Conservation (phyloP, 106 monocot species). For the Dendrobium nobile region DNA sequence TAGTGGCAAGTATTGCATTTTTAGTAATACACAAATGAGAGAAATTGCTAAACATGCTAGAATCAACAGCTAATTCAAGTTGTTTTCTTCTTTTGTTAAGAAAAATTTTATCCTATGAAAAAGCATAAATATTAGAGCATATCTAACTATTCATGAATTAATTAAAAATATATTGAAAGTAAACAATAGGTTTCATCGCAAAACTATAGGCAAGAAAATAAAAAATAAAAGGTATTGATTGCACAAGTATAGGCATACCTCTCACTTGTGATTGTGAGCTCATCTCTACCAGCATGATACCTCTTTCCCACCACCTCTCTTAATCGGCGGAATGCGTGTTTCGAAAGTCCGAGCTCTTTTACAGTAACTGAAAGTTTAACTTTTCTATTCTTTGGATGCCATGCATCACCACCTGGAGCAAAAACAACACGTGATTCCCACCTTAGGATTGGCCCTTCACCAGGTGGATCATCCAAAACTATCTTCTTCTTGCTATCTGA, state of each 20-base stretch:
- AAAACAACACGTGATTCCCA: slow-evolving; percentile 92
- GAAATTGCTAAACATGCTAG: background rate
- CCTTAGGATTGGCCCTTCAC: slow-evolving; percentile 84
- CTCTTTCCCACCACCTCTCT: slow-evolving; percentile 89
- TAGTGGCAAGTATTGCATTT: background rate
- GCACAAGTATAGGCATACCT: slow-evolving; percentile 44
- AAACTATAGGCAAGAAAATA: background rate
- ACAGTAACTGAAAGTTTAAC: slow-evolving; percentile 87
- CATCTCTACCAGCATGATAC: slow-evolving; percentile 83
- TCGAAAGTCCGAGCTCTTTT: slow-evolving; percentile 81
- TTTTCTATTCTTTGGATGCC: slow-evolving; percentile 92
- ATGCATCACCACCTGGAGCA: slow-evolving; percentile 85
- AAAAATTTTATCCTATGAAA: too few species aligned
- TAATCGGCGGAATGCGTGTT: slow-evolving; percentile 50
- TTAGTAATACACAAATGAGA: background rate
- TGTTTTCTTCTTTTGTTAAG: too few species aligned
- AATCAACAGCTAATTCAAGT: too few species aligned
- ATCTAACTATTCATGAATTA: background rate
- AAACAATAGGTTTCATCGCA: background rate
- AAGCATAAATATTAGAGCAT: too few species aligned
- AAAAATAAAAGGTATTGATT: background rate
- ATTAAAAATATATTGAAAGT: background rate
- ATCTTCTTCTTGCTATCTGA: slow-evolving; percentile 34
- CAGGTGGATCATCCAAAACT: slow-evolving; percentile 70
- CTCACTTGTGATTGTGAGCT: slow-evolving; percentile 94